These are phyloP conservation scores for Tricholomella constricta DNA, from an alignment of 768 basidiomycete species.

Conservation along the genomic window DNA sequence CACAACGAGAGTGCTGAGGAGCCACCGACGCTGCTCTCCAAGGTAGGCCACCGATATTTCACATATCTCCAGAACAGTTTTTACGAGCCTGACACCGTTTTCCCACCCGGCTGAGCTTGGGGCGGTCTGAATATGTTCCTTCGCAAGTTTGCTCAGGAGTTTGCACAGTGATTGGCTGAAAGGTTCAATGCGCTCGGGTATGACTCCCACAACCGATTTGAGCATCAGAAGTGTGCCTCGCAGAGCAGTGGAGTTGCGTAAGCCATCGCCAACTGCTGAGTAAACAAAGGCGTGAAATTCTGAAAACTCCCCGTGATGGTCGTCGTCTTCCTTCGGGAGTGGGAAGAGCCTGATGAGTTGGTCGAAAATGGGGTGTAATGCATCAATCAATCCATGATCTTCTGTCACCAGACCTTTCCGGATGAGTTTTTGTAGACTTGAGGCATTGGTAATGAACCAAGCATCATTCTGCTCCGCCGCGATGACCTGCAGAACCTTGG, in stretches of 20 bases:
- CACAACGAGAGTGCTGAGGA: constrained; percentile 75
- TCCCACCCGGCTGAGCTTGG: constrained; percentile 53
- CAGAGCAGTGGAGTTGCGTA: constrained; percentile 70
- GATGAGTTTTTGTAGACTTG: constrained; percentile 76
- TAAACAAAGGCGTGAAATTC: constrained; percentile 82
- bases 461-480: constrained; percentile 77
- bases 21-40: constrained; percentile 82
- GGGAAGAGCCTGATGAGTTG: constrained; percentile 77
- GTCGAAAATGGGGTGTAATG: constrained; percentile 81
- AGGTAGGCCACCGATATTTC: constrained; percentile 78
- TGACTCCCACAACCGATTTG: constrained; percentile 77
- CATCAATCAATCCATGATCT: constrained; percentile 78
- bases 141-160: constrained; percentile 80
- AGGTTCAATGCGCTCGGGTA: constrained; percentile 81
- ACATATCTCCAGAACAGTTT: constrained; percentile 84
- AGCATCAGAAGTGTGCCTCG: constrained; percentile 87
- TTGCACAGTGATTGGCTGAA: constrained; percentile 79
- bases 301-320: constrained; percentile 67
- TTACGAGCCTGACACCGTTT: constrained; percentile 63
- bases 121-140: constrained; percentile 77
- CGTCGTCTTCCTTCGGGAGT: constrained; percentile 75
- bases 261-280: constrained; percentile 72
- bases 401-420: constrained; percentile 86
- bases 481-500: constrained; percentile 87
- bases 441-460: constrained; percentile 78